phyloP scores from a whole-genome alignment of 2,329 filamentous ascomycete species.

The Sarocladiaceae sp. region DNA sequence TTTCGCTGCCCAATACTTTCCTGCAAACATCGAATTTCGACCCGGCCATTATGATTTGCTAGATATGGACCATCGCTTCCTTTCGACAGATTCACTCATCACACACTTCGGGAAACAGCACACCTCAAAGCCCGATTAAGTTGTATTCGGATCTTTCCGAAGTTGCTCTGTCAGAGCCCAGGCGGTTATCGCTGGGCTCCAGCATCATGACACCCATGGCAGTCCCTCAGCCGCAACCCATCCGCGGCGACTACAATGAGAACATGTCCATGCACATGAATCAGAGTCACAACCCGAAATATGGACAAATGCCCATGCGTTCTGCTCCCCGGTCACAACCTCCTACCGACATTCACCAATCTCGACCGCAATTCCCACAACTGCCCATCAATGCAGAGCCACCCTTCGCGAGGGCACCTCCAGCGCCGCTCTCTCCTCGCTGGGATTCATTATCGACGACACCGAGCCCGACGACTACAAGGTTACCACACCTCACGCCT shows the following conservation, averaged over 20 bases:
- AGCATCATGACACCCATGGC: background rate
- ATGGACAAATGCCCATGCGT: background rate
- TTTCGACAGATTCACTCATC: background rate
- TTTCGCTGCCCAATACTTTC: background rate
- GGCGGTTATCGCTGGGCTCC: background rate
- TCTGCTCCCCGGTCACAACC: slow-evolving; percentile 1
- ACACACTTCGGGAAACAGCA: background rate
- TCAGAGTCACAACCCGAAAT: background rate
- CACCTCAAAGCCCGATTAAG: background rate
- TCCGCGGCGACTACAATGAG: background rate
- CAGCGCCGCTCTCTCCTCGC: background rate
- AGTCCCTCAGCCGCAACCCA: background rate
- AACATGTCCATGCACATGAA: slow-evolving; percentile 1
- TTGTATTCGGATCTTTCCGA: background rate
- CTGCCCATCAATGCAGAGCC: background rate
- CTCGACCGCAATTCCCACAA: background rate
- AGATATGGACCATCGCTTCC: background rate
- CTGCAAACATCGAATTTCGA: background rate
- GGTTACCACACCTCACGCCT: background rate
- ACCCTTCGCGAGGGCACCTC: background rate
- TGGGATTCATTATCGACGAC: slow-evolving; percentile 6
- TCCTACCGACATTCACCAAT: background rate
- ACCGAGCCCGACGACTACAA: background rate
- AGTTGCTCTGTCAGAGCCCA: background rate
- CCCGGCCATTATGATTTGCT: background rate